Base-by-base conservation (phyloP, 1,284 basidiomycete species). In the Sporisorium iseilematis-ciliati region DNA sequence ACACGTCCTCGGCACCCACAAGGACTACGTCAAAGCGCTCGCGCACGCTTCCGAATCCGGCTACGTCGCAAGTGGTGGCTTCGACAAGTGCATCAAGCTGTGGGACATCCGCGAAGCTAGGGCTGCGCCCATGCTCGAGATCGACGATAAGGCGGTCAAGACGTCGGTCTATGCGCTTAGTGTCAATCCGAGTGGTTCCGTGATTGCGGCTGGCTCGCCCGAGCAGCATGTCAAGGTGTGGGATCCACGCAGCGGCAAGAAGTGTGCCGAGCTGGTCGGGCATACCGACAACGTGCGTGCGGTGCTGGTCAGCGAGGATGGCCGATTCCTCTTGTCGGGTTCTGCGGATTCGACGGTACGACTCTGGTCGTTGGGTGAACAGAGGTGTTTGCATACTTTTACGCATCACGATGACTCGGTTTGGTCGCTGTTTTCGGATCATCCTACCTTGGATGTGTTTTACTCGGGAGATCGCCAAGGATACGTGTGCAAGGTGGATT, bases 241-340 rank as follows among this genome's bases (percentile, higher is more conserved):
- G 94, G 97, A 99, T 84, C 94, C 95, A 4, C 89, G 97, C 21
- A 66, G 70, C 52, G 76, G 79, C 46, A 67, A 68, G 25, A 67
- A 77, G 42, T 69, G 75, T 7, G 79, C 80, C 29, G 75, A 82
- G 58, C 72, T 84, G 1, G 66, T 84, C 11, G 97, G 96, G 0
- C 97, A 99, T 85, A 96, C 95, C 0, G 96, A 99, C 86, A 97
- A 97, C 79, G 94, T 99, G 56, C 90, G 96, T 5, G 90, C 93
- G 1, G 91, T 98, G 51, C 86, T 96, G 48, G 88, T 98, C 4
- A 93, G 92, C 20, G 92, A 95, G 38, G 95, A 98, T 86, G 91
- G 92, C 25, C 89, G 90, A 89, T 94, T 85, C 85, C 91, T 88
- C 4, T 23, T 70, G 12, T 79, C 82, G 0, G 78, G 71, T 45